phyloP scores from a whole-genome alignment of 441 rosid species.

The Adansonia rubrostipa region DNA sequence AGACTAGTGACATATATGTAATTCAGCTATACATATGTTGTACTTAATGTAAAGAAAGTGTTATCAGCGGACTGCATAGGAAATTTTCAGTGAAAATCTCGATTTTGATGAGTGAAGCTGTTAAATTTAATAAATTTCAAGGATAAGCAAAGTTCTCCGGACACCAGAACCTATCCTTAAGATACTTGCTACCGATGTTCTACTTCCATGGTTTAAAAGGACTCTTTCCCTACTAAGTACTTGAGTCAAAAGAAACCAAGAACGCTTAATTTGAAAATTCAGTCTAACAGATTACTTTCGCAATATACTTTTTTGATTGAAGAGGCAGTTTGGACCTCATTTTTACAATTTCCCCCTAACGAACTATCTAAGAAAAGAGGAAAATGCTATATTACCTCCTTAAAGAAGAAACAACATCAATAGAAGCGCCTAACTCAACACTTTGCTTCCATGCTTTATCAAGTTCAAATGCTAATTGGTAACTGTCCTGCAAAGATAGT shows the following conservation, averaged over 20 bases:
- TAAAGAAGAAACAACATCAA: conserved; percentile 71
- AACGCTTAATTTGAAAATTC: not conserved
- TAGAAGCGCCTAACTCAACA: conserved; percentile 51
- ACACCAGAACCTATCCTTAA: not conserved
- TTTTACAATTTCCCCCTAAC: not conserved
- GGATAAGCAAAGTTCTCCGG: not conserved
- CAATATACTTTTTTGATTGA: not conserved
- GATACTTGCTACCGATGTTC: not conserved
- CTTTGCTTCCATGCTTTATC: conserved; percentile 75
- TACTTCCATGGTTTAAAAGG: not conserved
- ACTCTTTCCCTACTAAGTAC: too few species aligned
- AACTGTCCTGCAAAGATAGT: conserved; percentile 66
- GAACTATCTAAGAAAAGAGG: conserved; percentile 11
- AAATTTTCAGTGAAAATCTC: not conserved
- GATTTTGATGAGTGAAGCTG: not conserved
- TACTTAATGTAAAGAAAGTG: not conserved
- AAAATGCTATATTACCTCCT: conserved; percentile 51
- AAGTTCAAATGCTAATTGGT: conserved; percentile 81
- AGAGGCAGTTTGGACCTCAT: not conserved
- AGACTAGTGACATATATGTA: not conserved
- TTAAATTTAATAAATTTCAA: not conserved
- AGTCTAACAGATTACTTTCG: not conserved
- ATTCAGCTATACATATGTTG: not conserved
- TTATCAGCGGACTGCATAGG: not conserved
- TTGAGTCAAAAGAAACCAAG: not conserved